Conservation (phyloP, 257 asterid genomes). For the Craterostigma plantagineum region DNA sequence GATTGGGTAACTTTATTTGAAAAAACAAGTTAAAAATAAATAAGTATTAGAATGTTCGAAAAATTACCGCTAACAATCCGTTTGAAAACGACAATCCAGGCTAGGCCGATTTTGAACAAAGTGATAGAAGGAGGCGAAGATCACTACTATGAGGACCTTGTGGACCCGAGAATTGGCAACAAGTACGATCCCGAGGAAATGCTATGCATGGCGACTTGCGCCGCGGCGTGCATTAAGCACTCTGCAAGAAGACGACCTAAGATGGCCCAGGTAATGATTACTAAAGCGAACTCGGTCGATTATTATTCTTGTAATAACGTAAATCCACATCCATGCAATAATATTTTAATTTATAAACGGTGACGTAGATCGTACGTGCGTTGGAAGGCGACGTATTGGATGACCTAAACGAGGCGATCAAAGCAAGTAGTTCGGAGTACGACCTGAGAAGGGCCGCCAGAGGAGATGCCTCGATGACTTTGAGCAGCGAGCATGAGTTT, state of each 20-base stretch:
- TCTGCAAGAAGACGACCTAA: neutral
- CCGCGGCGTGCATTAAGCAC: neutral
- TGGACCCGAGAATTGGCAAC: neutral
- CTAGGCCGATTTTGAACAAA: neutral
- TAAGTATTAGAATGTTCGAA: no score
- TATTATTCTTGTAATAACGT: no score
- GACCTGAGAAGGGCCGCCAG: neutral
- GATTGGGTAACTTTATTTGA: neutral
- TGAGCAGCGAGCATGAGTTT: no score
- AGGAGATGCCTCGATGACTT: no score
- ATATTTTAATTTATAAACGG: no score
- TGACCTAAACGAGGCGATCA: neutral
- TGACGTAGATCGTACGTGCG: neutral
- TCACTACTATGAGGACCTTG: neutral
- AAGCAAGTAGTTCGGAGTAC: neutral
- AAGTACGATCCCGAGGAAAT: neutral
- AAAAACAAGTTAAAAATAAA: neutral
- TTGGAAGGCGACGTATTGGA: conserved; percentile 1
- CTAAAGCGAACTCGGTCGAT: no score
- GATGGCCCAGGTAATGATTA: neutral
- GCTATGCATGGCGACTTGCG: neutral
- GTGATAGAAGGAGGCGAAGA: neutral
- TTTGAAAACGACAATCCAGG: neutral
- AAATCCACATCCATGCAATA: neutral
- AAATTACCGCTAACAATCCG: neutral